phyloP scores from a whole-genome alignment of 192 early-diverging fungal genomes.

The Gonapodya sp. region DNA sequence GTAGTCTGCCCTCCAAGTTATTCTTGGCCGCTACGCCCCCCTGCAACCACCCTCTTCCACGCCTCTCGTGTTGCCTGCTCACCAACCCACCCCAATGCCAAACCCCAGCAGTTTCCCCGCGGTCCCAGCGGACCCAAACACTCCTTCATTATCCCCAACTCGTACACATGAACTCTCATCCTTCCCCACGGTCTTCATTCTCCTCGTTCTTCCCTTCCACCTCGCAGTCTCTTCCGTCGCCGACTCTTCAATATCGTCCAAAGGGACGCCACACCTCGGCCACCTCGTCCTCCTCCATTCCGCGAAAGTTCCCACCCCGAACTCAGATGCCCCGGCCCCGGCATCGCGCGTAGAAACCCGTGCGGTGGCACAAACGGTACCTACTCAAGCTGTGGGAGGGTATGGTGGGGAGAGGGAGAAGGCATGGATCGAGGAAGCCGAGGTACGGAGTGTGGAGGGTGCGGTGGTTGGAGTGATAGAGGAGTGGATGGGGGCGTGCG shows the following conservation, averaged over 20 bases:
- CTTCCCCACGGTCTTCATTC: not conserved
- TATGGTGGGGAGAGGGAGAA: not conserved
- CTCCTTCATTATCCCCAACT: no score
- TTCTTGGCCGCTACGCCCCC: not conserved
- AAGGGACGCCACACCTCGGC: not conserved
- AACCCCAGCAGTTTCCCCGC: no score
- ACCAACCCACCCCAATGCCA: not conserved
- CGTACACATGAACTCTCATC: no score
- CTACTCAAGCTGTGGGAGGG: not conserved
- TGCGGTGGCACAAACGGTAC: not conserved
- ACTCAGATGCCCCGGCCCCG: no score
- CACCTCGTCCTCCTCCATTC: not conserved
- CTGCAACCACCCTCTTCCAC: not conserved
- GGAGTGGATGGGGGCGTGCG: not conserved
- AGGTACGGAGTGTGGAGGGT: not conserved
- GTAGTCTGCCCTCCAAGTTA: not conserved
- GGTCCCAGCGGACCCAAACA: no score
- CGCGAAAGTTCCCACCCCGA: not conserved
- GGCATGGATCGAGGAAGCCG: not conserved
- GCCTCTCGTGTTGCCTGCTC: not conserved
- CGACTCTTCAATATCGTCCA: not conserved
- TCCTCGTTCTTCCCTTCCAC: not conserved
- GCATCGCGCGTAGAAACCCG: not conserved
- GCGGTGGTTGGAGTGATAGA: not conserved
- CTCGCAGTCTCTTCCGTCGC: not conserved